Evolutionary conservation across 1,139 yeast genomes (phyloP).

Genomic region (Magnusiomyces paraingens): DNA sequence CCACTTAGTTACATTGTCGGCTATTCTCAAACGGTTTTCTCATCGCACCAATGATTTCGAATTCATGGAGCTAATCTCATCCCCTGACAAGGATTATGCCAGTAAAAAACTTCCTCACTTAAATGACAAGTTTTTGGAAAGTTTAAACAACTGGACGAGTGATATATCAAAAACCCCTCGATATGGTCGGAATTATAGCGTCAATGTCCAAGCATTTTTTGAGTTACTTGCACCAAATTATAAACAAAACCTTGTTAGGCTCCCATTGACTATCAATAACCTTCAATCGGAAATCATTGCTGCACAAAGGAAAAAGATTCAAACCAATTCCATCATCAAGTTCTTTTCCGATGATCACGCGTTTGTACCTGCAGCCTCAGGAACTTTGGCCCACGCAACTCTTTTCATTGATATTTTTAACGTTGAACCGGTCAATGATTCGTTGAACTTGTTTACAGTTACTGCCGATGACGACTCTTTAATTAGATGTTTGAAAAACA

Average conservation of each 20-base stretch:
- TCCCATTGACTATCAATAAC: constrained; percentile 3
- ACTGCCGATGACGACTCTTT: not conserved
- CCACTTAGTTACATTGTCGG: no score
- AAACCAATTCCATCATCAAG: not conserved
- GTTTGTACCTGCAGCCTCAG: constrained; percentile 3
- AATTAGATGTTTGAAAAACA: not conserved
- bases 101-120: no score
- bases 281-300: not conserved
- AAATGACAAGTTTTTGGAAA: no score
- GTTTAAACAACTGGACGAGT: not conserved
- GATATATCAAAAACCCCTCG: not conserved
- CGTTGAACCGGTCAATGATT: not conserved
- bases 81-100: no score
- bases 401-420: not conserved
- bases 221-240: not conserved
- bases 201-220: not conserved
- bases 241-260: not conserved
- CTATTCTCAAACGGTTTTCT: no score
- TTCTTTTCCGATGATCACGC: not conserved
- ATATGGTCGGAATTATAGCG: not conserved
- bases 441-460: not conserved
- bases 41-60: no score
- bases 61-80: no score
- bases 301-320: not conserved
- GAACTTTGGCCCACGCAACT: constrained; percentile 2